phyloP scores from a whole-genome alignment of 129 eudicot species.

The Sambucus nigra region DNA sequence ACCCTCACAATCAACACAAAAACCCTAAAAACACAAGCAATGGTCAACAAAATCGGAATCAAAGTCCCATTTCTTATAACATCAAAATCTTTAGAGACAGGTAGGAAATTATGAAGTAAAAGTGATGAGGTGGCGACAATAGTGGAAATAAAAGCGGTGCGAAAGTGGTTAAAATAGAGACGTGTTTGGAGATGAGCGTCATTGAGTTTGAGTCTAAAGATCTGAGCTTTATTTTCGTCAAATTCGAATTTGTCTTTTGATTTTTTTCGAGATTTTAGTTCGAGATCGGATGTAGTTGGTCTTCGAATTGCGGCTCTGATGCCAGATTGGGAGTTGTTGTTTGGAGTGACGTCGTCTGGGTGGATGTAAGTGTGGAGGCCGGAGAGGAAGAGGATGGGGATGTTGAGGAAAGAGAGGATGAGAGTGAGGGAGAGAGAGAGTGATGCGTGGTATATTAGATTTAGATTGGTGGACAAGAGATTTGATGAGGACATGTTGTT shows the following conservation, averaged over 20 bases:
- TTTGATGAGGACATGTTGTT: neutral
- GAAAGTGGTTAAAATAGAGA: constrained; percentile 53
- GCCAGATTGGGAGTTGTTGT: constrained; percentile 28
- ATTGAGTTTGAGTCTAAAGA: constrained; percentile 69
- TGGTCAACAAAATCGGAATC: constrained; percentile 61
- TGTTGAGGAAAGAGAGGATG: constrained; percentile 50
- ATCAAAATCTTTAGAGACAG: constrained; percentile 34
- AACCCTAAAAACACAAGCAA: constrained; percentile 40
- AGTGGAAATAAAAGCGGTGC: constrained; percentile 44
- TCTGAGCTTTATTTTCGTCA: constrained; percentile 96
- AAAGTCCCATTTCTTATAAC: constrained; percentile 52
- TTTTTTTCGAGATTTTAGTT: constrained; percentile 60
- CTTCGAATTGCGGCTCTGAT: constrained; percentile 70
- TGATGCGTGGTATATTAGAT: constrained; percentile 47
- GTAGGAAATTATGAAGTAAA: constrained; percentile 38
- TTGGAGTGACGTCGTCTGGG: constrained; percentile 91
- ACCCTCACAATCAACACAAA: constrained; percentile 33
- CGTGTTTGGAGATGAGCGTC: constrained; percentile 67
- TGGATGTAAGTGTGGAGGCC: constrained; percentile 92
- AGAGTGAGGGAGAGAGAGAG: constrained; percentile 54
- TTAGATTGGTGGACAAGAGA: constrained; percentile 8
- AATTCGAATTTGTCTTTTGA: constrained; percentile 57
- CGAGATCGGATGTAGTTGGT: constrained; percentile 46
- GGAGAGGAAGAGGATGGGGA: constrained; percentile 56
- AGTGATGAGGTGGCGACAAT: constrained; percentile 40